Percentiles rank a stretch among this genome's conserved stretches.
Evolutionary conservation across 1,284 basidiomycete genomes (phyloP).

Genomic region (Cutaneotrichosporon sp.): DNA sequence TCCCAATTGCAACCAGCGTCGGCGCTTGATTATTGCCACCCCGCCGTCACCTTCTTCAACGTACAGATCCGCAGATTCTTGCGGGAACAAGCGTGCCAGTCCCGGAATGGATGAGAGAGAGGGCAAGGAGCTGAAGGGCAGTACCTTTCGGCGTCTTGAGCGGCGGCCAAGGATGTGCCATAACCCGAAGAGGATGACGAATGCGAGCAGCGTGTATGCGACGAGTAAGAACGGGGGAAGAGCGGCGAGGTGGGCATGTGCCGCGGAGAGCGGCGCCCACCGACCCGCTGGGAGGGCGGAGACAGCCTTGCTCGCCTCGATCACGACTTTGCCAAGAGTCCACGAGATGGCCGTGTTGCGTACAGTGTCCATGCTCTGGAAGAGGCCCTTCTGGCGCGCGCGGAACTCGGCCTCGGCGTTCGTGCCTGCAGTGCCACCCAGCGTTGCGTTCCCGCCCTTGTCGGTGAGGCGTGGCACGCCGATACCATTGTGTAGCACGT

Average conservation of each 20-base stretch:
- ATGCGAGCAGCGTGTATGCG: conserved; percentile 4
- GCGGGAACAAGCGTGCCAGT: neutral
- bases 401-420: conserved; percentile 67
- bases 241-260: neutral
- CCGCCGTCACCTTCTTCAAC: conserved; percentile 8
- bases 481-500: conserved; percentile 93
- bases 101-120: neutral
- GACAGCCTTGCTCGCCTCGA: conserved; percentile 81
- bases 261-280: neutral
- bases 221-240: neutral
- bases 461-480: conserved; percentile 91
- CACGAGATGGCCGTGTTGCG: conserved; percentile 91
- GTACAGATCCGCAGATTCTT: conserved; percentile 1
- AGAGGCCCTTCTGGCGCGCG: conserved; percentile 74
- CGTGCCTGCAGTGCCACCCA: conserved; percentile 57
- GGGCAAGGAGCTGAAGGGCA: neutral
- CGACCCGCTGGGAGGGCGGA: conserved; percentile 6
- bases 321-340: conserved; percentile 97
- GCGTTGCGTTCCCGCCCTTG: conserved; percentile 62
- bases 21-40: conserved; percentile 15
- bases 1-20: conserved; percentile 12
- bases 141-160: neutral
- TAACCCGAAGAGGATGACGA: conserved; percentile 27
- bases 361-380: conserved; percentile 90
- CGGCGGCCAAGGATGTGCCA: conserved; percentile 9